Base-by-base conservation (phyloP, 805 yeast genomes). In the Candida odintsovae region DNA sequence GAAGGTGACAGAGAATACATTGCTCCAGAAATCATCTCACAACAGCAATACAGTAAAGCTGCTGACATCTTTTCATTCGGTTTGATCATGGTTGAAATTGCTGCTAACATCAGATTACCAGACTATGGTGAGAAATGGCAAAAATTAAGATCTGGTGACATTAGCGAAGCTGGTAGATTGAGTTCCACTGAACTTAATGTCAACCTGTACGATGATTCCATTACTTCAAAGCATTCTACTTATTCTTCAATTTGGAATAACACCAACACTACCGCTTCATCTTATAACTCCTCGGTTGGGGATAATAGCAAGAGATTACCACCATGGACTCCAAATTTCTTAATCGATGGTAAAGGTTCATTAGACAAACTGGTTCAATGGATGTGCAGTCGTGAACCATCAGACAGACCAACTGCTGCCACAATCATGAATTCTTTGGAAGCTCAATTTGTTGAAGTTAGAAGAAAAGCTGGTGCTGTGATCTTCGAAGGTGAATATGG, bases 51-150 rank as follows among this genome's bases (percentile, higher is more conserved):
- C 62, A 90, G 89, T 37, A 87, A 85, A 55, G 90, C 92, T 44
- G 98, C 98, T 0, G 99, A 94, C 63, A 82, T 94, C 4, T 94
- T 94, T 63, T 86, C 96, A n/a, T 76, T 90, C 42, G 99, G 99
- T 1, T 71, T 94, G 48, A 86, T 94, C 52, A 85, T 94, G 72
- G 85, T 94, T 42, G 99, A 94, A 64, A 85, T 89, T 56, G 98
- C 99, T 2, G 96, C 98, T 2, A 94, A 94, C 66, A 90, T 94
- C 40, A 82, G 90, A 3, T 70, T 94, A 43, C 99, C 99, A 1
- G 98, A 92, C 56, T 90, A 94, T 62, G 99, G 99, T 6, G 77
- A 88, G 13, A 90, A 95, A 26, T 94, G 99, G 99, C 95, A 95
- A 55, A 90, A 90, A 64, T 70, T 94, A 50, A 75, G 99, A 53